These are phyloP conservation scores for Tarenaya hassleriana DNA, from an alignment of 345 rosid species.

Conservation along the genomic window DNA sequence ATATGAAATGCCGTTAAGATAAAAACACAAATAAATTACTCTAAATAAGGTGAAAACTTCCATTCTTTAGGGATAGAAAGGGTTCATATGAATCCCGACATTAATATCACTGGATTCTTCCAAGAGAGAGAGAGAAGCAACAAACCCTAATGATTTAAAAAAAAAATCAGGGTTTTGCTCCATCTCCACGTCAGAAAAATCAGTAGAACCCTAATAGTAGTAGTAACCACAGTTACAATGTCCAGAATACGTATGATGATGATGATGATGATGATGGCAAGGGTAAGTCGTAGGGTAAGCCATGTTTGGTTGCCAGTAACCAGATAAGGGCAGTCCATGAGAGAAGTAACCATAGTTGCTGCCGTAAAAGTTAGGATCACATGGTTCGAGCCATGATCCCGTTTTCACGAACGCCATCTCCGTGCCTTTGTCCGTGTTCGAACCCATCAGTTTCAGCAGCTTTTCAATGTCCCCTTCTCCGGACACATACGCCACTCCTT, in stretches of 20 bases:
- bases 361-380: slow-evolving; percentile 6
- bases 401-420: slow-evolving; percentile 26
- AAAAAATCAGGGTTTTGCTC: slow-evolving; percentile 9
- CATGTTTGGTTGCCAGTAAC: slow-evolving; percentile 8
- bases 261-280: too few relatives aligned
- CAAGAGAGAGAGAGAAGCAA: slow-evolving; percentile 16
- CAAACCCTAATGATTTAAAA: slow-evolving; percentile 10
- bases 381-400: neutral
- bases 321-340: slow-evolving; percentile 12
- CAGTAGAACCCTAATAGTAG: neutral
- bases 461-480: slow-evolving; percentile 26
- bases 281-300: slow-evolving; percentile 18
- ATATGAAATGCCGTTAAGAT: neutral
- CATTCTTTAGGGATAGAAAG: neutral
- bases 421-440: slow-evolving; percentile 23
- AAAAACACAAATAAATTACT: neutral
- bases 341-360: slow-evolving; percentile 2
- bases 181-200: slow-evolving; percentile 9
- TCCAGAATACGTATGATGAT: slow-evolving; percentile 20
- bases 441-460: slow-evolving; percentile 27
- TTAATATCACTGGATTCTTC: neutral
- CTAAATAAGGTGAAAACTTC: slow-evolving; percentile 8
- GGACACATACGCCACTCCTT: slow-evolving; percentile 28
- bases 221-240: slow-evolving; percentile 17
- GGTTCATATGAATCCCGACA: slow-evolving; percentile 4